Conservation (phyloP, 106 monocot species). For the Platanthera zijinensis region DNA sequence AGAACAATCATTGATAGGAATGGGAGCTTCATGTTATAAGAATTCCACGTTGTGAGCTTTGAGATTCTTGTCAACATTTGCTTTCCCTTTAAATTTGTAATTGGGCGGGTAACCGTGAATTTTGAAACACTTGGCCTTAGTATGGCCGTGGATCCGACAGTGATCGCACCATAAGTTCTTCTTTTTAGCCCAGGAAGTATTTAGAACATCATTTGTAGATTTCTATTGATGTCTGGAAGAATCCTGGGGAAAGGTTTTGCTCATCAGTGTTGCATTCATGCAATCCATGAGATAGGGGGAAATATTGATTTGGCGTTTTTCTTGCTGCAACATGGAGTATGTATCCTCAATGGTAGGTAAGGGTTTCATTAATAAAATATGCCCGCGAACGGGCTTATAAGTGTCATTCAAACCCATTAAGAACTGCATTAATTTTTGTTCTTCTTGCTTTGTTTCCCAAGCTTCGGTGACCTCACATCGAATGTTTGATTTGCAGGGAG, state of each 20-base stretch:
- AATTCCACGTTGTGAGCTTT: background rate
- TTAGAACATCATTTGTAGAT: background rate
- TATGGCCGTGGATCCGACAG: background rate
- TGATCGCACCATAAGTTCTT: background rate
- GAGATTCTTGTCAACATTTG: too few relatives aligned
- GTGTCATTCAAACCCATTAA: background rate
- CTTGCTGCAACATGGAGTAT: background rate
- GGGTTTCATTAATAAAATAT: background rate
- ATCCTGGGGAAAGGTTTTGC: background rate
- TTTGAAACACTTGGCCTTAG: background rate
- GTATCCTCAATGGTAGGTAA: background rate
- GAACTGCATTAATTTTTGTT: background rate
- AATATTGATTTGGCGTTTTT: background rate
- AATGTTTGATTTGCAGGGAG: too few relatives aligned
- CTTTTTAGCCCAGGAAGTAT: too few relatives aligned
- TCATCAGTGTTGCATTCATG: background rate
- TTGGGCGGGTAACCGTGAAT: background rate
- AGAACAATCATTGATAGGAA: background rate
- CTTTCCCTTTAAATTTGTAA: background rate
- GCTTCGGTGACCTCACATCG: too few relatives aligned
- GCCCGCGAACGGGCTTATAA: background rate
- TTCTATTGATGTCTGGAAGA: background rate
- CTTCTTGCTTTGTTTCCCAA: too few relatives aligned
- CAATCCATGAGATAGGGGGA: too few relatives aligned
- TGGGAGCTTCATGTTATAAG: background rate